Evolutionary conservation across 495 filamentous ascomycete genomes (phyloP).

Genomic region (Tetracladium setigerum): DNA sequence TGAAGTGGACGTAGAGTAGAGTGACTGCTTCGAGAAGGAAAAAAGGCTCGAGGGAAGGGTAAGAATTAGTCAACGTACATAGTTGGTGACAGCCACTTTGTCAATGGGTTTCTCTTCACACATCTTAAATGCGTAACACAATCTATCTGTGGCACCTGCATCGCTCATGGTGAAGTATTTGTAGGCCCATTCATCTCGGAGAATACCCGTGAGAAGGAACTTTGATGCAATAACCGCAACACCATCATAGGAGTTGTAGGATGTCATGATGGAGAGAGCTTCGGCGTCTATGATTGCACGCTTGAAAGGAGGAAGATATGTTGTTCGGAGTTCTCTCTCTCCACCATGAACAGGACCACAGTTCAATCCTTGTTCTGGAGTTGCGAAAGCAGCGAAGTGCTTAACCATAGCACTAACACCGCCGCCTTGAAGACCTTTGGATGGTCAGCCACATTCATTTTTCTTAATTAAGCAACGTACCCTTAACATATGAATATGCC

Average conservation of each 20-base stretch:
- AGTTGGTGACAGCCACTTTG: conserved; percentile 45
- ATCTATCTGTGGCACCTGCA: conserved; percentile 58
- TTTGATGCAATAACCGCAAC: conserved; percentile 54
- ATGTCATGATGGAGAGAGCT: conserved; percentile 58
- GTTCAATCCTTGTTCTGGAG: conserved; percentile 63
- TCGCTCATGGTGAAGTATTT: conserved; percentile 51
- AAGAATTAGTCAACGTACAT: no score
- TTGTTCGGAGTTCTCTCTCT: conserved; percentile 58
- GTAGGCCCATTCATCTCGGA: conserved; percentile 62
- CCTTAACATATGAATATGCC: conserved; percentile 19
- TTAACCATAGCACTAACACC: conserved; percentile 63
- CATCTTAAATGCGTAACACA: conserved; percentile 55
- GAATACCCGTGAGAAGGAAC: conserved; percentile 56
- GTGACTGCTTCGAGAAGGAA: no score
- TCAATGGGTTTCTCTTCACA: conserved; percentile 51
- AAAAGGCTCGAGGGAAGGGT: no score
- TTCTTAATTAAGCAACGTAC: background rate
- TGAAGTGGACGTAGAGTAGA: background rate
- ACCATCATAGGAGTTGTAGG: conserved; percentile 64
- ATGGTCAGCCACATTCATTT: background rate
- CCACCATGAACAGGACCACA: conserved; percentile 63
- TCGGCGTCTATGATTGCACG: conserved; percentile 60
- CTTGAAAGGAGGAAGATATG: conserved; percentile 59
- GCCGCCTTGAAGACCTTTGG: conserved; percentile 46
- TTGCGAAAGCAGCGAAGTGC: conserved; percentile 58